Evolutionary conservation across 257 asterid genomes (phyloP), one percentile per base, ranked within the genome.

Genomic region (Capsicum chinense): DNA sequence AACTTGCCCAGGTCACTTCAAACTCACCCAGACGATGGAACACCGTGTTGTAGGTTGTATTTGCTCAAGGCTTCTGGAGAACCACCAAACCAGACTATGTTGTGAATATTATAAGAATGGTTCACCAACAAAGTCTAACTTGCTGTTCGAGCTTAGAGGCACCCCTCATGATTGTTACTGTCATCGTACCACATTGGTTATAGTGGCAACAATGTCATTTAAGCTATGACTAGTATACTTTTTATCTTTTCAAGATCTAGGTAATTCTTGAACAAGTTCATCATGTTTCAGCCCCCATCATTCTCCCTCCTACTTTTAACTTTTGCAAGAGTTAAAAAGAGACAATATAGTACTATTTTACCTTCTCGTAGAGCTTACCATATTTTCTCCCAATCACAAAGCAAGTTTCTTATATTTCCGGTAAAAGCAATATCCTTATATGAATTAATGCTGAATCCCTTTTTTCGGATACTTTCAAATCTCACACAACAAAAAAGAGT

Each of bases 11-110:
- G 99, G 87, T 87, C 98, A 58, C 71, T 91, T 85, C 94, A 94
- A 86, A 91, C 92, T 80, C 92, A 93, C 87, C 98, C 98, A 3
- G 99, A 94, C 67, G 97, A 95, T 54, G 99, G 99, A 88, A 92
- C 93, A 14, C 99, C 99, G 4, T 94, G 98, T 47, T 90, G 96
- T 76, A 93, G 99, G 76, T 88, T 95, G 90, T 95, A 95, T 86
- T 88, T 95, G 89, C 87, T 94, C 86, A 92, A 93, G 87, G 99
- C 98, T 82, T 91, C 97, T 83, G 98, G 97, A 80, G 91, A 94
- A 57, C 96, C 98, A 78, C 64, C 82, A 78, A 78, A 33, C 13
- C n/a, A 78, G 60, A 33, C 64, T 78, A 33, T 78, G 26, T 54
- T 78, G 82, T 78, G 50, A 78, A 78, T 78, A 78, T 54, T 26